Evolutionary conservation across 352 stramenopile genomes (phyloP), one percentile per base, ranked within the genome.

Genomic region (Blastocystis sp.): DNA sequence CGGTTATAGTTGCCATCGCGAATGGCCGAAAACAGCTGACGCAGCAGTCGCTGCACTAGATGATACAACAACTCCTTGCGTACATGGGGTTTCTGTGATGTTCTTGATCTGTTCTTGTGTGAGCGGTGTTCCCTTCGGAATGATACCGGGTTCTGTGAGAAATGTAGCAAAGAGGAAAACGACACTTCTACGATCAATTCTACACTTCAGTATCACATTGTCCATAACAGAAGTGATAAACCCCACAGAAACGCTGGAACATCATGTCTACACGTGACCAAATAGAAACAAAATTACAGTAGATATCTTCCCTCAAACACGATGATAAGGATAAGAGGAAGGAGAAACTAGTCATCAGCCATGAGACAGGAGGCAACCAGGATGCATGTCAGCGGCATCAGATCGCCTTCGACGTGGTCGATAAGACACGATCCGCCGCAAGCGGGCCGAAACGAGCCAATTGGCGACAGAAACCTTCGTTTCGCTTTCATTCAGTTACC

Each of bases 401-500:
- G 24, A 59, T 78, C 48, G 21, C 67, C 67, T 14, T 78, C 38
- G 8, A 27, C 42, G 34, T 78, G 67, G 44, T 78, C 67, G 7
- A 59, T 56, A 8, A 78, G 32, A 40, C 67, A 78, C 9, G 36
- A 21, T n/a, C 67, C 67, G 32, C 53, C 36, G 32, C 67, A 78
- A 11, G 18, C 34, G 9, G 67, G 67, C 27, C 36, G 67, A 34
- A 78, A 78, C 7, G 18, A 40, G 18, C 67, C 67, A n/a, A 78
- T 40, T 3, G 42, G 24, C 11, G 40, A 44, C 18, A 78, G 24
- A 44, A 78, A 78, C 38, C 34, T 54, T 78, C 67, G 56, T 44
- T 61, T 78, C 44, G 56, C 57, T 61, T 59, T 78, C 40, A 78
- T 78, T 69, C 34, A 16, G n/a, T n/a, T n/a, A n/a, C n/a, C n/a